Percentiles rank a stretch among this genome's conserved stretches.
These are phyloP conservation scores for Aspergillus ruber DNA, from an alignment of 2,329 filamentous ascomycete species.

Conservation along the genomic window DNA sequence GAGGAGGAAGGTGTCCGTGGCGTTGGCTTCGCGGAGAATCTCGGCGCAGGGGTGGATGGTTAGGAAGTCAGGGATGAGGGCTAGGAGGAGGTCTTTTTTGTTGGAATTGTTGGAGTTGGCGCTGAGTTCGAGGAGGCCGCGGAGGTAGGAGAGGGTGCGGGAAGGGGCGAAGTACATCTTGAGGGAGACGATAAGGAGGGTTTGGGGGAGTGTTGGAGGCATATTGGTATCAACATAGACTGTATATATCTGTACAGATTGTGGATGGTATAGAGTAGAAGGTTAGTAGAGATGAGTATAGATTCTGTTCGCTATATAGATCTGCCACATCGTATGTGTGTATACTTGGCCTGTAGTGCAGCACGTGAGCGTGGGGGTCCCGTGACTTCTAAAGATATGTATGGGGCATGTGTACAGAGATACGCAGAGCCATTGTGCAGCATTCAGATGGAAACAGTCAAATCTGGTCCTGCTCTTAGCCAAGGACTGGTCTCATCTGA, in stretches of 20 bases:
- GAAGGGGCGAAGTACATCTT: conserved; percentile 34
- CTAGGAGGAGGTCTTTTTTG: conserved; percentile 57
- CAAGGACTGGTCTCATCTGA: too few relatives aligned
- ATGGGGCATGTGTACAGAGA: too few relatives aligned
- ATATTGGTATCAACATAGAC: neutral
- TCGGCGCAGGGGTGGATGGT: conserved; percentile 49
- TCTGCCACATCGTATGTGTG: too few relatives aligned
- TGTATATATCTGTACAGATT: neutral
- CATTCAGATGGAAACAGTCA: too few relatives aligned
- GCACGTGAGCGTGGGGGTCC: too few relatives aligned
- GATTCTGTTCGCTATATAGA: neutral
- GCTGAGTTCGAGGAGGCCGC: conserved; percentile 45
- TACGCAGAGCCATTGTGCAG: too few relatives aligned
- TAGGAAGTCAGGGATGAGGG: conserved; percentile 72
- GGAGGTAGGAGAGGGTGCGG: conserved; percentile 53
- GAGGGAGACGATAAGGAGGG: conserved; percentile 33
- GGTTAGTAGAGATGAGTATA: neutral
- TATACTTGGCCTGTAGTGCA: too few relatives aligned
- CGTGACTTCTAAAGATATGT: too few relatives aligned
- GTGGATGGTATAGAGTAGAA: conserved; percentile 6
- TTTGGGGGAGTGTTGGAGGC: conserved; percentile 28
- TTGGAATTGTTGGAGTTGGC: conserved; percentile 37
- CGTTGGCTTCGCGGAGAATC: conserved; percentile 24
- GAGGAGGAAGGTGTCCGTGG: conserved; percentile 49
- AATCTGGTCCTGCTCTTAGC: too few relatives aligned